Conservation (phyloP, 2,329 filamentous ascomycete genomes). For the Blastomyces silverae region DNA sequence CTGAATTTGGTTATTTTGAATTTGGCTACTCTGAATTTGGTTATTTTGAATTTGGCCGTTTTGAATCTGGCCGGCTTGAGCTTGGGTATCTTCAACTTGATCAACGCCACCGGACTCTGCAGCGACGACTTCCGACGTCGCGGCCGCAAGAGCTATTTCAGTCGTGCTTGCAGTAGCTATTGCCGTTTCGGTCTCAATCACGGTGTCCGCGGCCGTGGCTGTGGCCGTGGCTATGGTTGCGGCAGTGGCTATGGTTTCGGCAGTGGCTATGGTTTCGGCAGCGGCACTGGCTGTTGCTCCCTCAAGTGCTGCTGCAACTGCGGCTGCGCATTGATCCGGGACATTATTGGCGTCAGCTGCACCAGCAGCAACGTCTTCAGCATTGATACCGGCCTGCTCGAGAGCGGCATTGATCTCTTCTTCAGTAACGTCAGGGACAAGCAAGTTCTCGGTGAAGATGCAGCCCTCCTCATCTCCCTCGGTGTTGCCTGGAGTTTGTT, state of each 20-base stretch:
- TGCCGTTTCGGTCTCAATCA: too few species aligned
- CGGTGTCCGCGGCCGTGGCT: conserved; percentile 8
- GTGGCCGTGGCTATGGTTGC: too few species aligned
- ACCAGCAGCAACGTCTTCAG: conserved; percentile 14
- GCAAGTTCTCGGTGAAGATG: conserved; percentile 49
- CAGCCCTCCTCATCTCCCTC: conserved; percentile 46
- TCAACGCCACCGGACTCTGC: background rate
- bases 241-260: too few species aligned
- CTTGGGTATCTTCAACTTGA: background rate
- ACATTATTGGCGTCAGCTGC: conserved; percentile 10
- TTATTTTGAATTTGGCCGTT: background rate
- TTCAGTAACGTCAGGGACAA: conserved; percentile 50
- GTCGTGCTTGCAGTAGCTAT: background rate
- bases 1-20: too few species aligned
- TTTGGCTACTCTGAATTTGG: too few species aligned
- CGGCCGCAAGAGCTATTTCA: conserved; percentile 11
- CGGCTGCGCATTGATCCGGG: conserved; percentile 9
- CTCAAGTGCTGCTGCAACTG: background rate
- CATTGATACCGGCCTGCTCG: conserved; percentile 24
- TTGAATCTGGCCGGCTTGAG: background rate
- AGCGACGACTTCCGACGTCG: background rate
- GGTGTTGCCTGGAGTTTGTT: conserved; percentile 31
- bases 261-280: too few species aligned
- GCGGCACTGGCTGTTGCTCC: too few species aligned
- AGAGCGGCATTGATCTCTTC: conserved; percentile 49